Evolutionary conservation across 352 stramenopile genomes (phyloP), one percentile per base, ranked within the genome.

Genomic region (Thraustochytrium striatum): DNA sequence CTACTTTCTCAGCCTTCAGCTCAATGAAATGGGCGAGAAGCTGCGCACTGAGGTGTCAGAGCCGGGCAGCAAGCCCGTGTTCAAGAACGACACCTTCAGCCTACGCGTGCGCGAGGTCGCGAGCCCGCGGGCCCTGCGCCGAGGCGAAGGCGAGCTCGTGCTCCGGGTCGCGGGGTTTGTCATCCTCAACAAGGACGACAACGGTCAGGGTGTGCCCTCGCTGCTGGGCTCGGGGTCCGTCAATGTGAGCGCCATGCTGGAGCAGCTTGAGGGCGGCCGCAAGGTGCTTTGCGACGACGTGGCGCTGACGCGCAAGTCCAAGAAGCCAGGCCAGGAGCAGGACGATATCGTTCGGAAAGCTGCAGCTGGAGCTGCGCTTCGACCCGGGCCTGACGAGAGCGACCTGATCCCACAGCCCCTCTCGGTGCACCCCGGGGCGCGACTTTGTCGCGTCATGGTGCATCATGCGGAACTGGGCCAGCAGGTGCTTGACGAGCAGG

Each of bases 1-100:
- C 50, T 75, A 75, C 36, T 75, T 75, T 39, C 65, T 75, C 3
- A 61, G 41, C 13, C 28, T 75, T 25, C 65, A 75, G 36, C 47
- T 75, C 5, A 75, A 75, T 32, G 65, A 75, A 7, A 55, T 21
- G 16, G 65, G 65, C 16, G 65, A 75, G 65, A 75, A 75, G 36
- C 36, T 75, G 35, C 65, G 65, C 35, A 75, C 65, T 8, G 65
- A 75, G 47, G 65, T 75, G n/a, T 39, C 65, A 8, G 65, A 75
- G n/a, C 41, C 65, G 7, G 13, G 33, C 21, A 72, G 25, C 35
- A 75, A 75, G 36, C 65, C 65, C 28, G 65, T 38, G 11, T 75
- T 75, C 50, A 75, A 75, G 32, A 75, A 75, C 32, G 68, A 72
- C 41, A 61, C 52, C 25, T 75, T 75, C 32, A 65, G 39, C 11